Percentiles rank a stretch among this genome's conserved stretches.
These are phyloP conservation scores for Megacollybia platyphylla DNA, from an alignment of 1,284 basidiomycete genomes.

Conservation along the genomic window DNA sequence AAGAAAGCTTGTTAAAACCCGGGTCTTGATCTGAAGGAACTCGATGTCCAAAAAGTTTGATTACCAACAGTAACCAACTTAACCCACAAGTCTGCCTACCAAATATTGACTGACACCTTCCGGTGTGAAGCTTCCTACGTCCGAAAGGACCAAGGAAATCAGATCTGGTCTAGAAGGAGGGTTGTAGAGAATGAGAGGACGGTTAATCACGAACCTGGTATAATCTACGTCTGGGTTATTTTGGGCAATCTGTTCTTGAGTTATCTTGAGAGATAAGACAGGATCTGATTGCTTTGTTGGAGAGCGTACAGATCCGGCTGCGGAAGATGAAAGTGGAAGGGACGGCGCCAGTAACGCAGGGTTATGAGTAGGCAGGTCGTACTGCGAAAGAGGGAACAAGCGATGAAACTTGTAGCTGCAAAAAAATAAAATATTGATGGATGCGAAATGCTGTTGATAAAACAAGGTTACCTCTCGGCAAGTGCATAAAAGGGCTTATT, in stretches of 20 bases:
- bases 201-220: slow-evolving; percentile 40
- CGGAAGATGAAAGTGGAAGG: slow-evolving; percentile 15
- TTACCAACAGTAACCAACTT: slow-evolving; percentile 6
- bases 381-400: slow-evolving; percentile 92
- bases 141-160: slow-evolving; percentile 84
- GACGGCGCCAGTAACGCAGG: slow-evolving; percentile 59
- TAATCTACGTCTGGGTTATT: slow-evolving; percentile 81
- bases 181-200: slow-evolving; percentile 5
- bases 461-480: slow-evolving; percentile 65
- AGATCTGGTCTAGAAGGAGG: slow-evolving; percentile 56
- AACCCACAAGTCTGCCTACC: slow-evolving; percentile 82
- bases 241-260: slow-evolving; percentile 58
- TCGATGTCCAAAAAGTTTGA: no score
- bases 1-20: no score
- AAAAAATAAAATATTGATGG: slow-evolving; percentile 10
- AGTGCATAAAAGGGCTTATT: slow-evolving; percentile 96
- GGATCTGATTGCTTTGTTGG: slow-evolving; percentile 12
- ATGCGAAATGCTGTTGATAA: slow-evolving; percentile 10
- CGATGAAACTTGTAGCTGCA: slow-evolving; percentile 93
- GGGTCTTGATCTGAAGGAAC: no score
- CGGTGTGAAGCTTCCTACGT: slow-evolving; percentile 85
- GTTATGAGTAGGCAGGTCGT: slow-evolving; percentile 85
- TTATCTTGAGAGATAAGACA: slow-evolving; percentile 34
- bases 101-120: slow-evolving; percentile 86
- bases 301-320: slow-evolving; percentile 5